Evolutionary conservation across 306 rosid species (phyloP).

Genomic region (Corylus americana): DNA sequence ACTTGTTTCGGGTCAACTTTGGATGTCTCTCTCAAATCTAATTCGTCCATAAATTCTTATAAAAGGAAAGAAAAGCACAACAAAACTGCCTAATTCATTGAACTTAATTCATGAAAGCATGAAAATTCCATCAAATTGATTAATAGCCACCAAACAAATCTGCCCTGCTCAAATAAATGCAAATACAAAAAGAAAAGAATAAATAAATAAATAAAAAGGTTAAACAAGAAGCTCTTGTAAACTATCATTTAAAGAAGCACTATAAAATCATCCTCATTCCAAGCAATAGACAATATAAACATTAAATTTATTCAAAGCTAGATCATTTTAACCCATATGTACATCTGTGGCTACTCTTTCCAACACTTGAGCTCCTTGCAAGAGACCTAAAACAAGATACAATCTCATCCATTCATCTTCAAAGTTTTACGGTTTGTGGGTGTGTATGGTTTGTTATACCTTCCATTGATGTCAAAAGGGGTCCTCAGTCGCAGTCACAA

Average conservation of each 20-base stretch:
- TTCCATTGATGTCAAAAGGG: conserved; percentile 19
- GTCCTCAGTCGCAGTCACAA: conserved; percentile 21
- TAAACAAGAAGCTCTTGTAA: neutral
- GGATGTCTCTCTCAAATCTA: conserved; percentile 7
- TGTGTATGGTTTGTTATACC: conserved; percentile 34
- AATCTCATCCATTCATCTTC: conserved; percentile 35
- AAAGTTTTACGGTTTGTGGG: conserved; percentile 20
- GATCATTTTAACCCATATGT: conserved; percentile 11
- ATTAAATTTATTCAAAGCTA: neutral
- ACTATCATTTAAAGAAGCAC: conserved; percentile 4
- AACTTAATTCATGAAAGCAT: neutral
- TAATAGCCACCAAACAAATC: neutral
- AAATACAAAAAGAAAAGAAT: neutral
- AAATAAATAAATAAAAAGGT: neutral
- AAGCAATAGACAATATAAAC: conserved; percentile 13
- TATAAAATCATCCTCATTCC: neutral
- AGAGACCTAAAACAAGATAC: conserved; percentile 21
- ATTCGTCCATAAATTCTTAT: conserved; percentile 2
- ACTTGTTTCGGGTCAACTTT: neutral
- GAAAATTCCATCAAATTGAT: neutral
- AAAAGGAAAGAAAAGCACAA: neutral
- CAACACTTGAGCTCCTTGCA: conserved; percentile 12
- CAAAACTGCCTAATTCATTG: neutral
- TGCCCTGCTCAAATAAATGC: neutral
- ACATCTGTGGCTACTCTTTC: conserved; percentile 25